A percentile compares a stretch with the other conserved stretches of the same genome.
These are phyloP conservation scores for sweet orange (Citrus sinensis) DNA, from an alignment of 345 rosid genomes.

Conservation along the genomic window DVS_A1.0 CM039162.1:26362501-26363000, in stretches of 20 bases:
- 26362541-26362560: not conserved
- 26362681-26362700: not conserved
- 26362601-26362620: not conserved
- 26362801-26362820: too few relatives aligned
- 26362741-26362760: not conserved
- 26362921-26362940: not conserved
- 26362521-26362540: too few relatives aligned
- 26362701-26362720: not conserved
- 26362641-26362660: not conserved
- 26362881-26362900: not conserved
- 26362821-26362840: not conserved
- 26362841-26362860: not conserved
- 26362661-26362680: not conserved
- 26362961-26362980: not conserved
- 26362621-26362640: not conserved
- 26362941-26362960: not conserved
- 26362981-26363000: not conserved
- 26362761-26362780: not conserved
- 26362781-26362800: too few relatives aligned
- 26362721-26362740: not conserved
- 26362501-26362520: too few relatives aligned
- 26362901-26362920: not conserved
- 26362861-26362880: not conserved
- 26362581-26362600: not conserved
- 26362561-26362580: not conserved